A percentile compares a stretch with the other conserved stretches of the same genome.
These are phyloP conservation scores for Adenanthera pavonina DNA, from an alignment of 306 rosid species.

Conservation along the genomic window DNA sequence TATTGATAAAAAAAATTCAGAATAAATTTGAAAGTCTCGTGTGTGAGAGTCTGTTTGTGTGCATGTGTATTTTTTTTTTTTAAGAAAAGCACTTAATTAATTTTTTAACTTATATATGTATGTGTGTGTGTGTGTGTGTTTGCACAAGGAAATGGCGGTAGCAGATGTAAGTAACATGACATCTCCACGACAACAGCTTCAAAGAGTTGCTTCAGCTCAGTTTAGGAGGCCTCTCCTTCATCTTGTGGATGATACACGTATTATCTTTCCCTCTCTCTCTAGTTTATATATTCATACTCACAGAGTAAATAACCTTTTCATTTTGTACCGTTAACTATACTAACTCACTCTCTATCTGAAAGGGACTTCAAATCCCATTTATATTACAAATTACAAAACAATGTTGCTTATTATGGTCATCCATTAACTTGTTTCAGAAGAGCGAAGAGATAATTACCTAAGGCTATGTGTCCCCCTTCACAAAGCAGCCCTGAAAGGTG, in stretches of 20 bases:
- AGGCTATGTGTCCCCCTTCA: conserved; percentile 44
- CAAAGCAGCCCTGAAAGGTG: conserved; percentile 42
- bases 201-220: not conserved
- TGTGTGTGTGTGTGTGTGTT: not conserved
- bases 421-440: not conserved
- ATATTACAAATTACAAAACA: not conserved
- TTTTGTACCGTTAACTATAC: not conserved
- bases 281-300: too few relatives aligned
- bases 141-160: not conserved
- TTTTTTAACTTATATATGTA: not conserved
- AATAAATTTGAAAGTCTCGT: not conserved
- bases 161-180: not conserved
- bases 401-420: not conserved
- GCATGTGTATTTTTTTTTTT: not conserved
- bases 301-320: too few relatives aligned
- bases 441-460: not conserved
- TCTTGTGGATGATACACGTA: not conserved
- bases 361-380: not conserved
- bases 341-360: not conserved
- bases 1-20: not conserved
- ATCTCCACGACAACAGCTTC: not conserved
- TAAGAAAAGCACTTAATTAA: not conserved
- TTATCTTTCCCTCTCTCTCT: too few relatives aligned
- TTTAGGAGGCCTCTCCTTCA: conserved; percentile 10
- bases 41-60: too few relatives aligned